Conservation (phyloP, 2,329 filamentous ascomycete genomes). For the Botrytis byssoidea region DNA sequence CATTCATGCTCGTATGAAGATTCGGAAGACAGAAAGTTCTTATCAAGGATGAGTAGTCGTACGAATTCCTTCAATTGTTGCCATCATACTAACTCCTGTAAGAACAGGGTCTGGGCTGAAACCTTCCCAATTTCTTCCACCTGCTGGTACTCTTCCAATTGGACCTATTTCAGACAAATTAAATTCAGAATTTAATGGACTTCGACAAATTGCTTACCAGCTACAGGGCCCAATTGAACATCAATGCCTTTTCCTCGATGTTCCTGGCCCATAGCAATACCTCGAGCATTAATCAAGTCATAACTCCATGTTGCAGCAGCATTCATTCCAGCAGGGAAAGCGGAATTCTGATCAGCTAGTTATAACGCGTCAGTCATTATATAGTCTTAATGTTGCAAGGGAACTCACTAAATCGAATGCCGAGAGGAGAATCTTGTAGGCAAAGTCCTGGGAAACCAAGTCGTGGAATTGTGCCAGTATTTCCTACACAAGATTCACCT, state of each 20-base stretch:
- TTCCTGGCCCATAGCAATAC: slow-evolving; percentile 67
- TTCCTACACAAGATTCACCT: slow-evolving; percentile 38
- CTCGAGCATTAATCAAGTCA: slow-evolving; percentile 65
- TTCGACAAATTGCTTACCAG: slow-evolving; percentile 43
- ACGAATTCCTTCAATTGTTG: slow-evolving; percentile 71
- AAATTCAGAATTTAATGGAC: too few relatives aligned
- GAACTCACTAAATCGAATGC: slow-evolving; percentile 44
- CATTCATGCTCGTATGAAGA: neutral
- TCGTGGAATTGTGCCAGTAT: slow-evolving; percentile 38
- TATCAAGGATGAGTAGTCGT: neutral
- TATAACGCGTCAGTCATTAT: slow-evolving; percentile 45
- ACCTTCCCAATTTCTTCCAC: slow-evolving; percentile 70
- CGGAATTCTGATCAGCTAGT: slow-evolving; percentile 66
- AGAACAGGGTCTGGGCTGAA: slow-evolving; percentile 73
- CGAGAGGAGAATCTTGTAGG: slow-evolving; percentile 39
- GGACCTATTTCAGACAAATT: slow-evolving; percentile 36
- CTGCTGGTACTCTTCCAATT: slow-evolving; percentile 63
- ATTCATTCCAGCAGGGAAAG: slow-evolving; percentile 75
- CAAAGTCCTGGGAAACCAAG: slow-evolving; percentile 37
- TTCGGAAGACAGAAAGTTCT: neutral
- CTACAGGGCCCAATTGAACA: slow-evolving; percentile 71
- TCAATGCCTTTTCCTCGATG: slow-evolving; percentile 72
- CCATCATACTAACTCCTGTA: slow-evolving; percentile 67
- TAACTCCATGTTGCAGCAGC: slow-evolving; percentile 74
- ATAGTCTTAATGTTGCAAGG: neutral